Percentiles rank a stretch among this genome's conserved stretches.
phyloP scores from a whole-genome alignment of 495 filamentous ascomycete genomes.

The Gamarada debralockiae region DNA sequence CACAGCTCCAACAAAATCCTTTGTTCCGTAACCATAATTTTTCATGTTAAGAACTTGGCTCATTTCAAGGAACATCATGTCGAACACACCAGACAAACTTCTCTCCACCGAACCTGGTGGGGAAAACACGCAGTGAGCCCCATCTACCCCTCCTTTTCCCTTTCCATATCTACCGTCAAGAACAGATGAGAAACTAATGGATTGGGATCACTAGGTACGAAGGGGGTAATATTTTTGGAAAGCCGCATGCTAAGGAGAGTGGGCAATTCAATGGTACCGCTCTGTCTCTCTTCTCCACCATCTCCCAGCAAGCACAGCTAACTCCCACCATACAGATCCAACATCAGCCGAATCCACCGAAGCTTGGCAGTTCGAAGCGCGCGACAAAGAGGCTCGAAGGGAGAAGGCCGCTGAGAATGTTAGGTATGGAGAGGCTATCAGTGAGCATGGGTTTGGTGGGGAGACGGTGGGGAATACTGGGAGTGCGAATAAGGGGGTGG shows the following conservation, averaged over 20 bases:
- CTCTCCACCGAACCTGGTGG: conserved; percentile 60
- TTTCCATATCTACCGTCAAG: neutral
- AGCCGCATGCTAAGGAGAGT: conserved; percentile 47
- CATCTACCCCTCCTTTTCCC: neutral
- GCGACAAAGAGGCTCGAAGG: conserved; percentile 30
- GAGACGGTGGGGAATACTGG: conserved; percentile 29
- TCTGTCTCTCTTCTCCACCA: too few relatives aligned
- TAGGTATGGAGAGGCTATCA: conserved; percentile 44
- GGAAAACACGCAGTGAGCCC: conserved; percentile 54
- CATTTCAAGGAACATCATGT: conserved; percentile 5
- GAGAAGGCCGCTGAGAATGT: conserved; percentile 45
- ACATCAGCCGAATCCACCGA: conserved; percentile 8
- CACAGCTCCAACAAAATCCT: neutral
- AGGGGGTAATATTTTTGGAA: conserved; percentile 44
- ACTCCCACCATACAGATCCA: neutral
- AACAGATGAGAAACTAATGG: neutral
- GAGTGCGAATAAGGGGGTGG: conserved; percentile 22
- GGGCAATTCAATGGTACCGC: conserved; percentile 55
- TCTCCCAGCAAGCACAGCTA: neutral
- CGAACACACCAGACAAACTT: conserved; percentile 3
- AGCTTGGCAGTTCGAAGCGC: conserved; percentile 16
- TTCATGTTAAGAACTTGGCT: neutral
- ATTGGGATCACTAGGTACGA: conserved; percentile 50
- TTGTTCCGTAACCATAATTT: too few relatives aligned
- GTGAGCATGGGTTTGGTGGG: conserved; percentile 36